These are phyloP conservation scores for Craterostigma plantagineum DNA, from an alignment of 257 asterid genomes.

Conservation along the genomic window DNA sequence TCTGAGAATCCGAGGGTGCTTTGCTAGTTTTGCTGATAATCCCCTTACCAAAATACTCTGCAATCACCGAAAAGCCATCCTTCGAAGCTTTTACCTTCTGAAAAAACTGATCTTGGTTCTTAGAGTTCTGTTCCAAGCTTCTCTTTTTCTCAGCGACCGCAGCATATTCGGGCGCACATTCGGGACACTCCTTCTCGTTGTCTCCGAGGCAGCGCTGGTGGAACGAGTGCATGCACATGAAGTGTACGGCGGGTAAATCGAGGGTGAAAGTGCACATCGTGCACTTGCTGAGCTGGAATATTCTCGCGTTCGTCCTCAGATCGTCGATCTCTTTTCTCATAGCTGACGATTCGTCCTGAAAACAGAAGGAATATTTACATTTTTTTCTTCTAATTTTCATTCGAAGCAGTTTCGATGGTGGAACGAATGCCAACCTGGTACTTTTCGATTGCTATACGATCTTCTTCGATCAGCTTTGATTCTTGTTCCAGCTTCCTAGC, in stretches of 20 bases:
- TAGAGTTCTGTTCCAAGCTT: slow-evolving; percentile 71
- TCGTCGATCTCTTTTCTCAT: slow-evolving; percentile 92
- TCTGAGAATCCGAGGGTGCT: too few species aligned
- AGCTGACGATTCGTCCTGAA: slow-evolving; percentile 66
- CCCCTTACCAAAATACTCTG: slow-evolving; percentile 84
- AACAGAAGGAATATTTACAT: not conserved
- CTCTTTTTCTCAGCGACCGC: slow-evolving; percentile 66
- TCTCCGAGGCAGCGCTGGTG: slow-evolving; percentile 96
- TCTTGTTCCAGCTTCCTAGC: slow-evolving; percentile 88
- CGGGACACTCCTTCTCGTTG: slow-evolving; percentile 91
- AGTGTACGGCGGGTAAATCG: slow-evolving; percentile 97
- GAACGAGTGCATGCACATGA: slow-evolving; percentile 97
- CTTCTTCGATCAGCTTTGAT: slow-evolving; percentile 82
- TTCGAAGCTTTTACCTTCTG: slow-evolving; percentile 60
- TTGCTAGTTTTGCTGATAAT: slow-evolving; percentile 81
- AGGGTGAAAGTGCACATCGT: slow-evolving; percentile 88
- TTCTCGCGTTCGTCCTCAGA: slow-evolving; percentile 82
- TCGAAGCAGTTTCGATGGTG: too few species aligned
- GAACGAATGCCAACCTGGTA: slow-evolving; percentile 49
- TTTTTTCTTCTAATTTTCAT: too few species aligned
- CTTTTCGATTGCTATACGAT: slow-evolving; percentile 66
- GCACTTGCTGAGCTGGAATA: slow-evolving; percentile 96
- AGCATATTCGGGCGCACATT: slow-evolving; percentile 80
- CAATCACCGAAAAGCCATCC: slow-evolving; percentile 91
- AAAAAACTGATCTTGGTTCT: slow-evolving; percentile 70